phyloP scores from a whole-genome alignment of 1,284 basidiomycete species.

The Ganoderma multipileum region DNA sequence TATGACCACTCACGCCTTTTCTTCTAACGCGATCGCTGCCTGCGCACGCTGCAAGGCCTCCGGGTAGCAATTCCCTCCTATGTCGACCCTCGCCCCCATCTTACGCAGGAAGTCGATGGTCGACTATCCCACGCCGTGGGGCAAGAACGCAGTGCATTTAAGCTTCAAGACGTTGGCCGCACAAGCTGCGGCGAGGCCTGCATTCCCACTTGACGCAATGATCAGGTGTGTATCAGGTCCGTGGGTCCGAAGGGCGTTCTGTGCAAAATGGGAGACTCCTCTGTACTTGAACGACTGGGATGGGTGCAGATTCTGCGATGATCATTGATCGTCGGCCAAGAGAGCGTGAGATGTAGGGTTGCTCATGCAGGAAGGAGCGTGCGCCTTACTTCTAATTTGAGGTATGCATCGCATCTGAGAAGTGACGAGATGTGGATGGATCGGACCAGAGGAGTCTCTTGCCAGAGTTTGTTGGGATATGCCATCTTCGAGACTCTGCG shows the following conservation, averaged over 20 bases:
- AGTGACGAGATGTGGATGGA: conserved; percentile 61
- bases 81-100: conserved; percentile 61
- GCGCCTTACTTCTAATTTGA: conserved; percentile 68
- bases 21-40: conserved; percentile 49
- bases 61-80: conserved; percentile 61
- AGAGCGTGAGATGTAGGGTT: background rate
- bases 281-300: conserved; percentile 80
- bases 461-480: conserved; percentile 48
- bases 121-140: conserved; percentile 53
- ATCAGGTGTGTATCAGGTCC: conserved; percentile 64
- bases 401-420: conserved; percentile 60
- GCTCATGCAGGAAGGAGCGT: background rate
- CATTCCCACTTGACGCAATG: conserved; percentile 78
- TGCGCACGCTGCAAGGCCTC: conserved; percentile 60
- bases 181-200: conserved; percentile 72
- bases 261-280: conserved; percentile 68
- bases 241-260: conserved; percentile 53
- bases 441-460: conserved; percentile 66
- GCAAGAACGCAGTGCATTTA: conserved; percentile 72
- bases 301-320: conserved; percentile 71
- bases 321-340: background rate
- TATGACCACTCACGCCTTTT: conserved; percentile 55
- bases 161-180: conserved; percentile 61
- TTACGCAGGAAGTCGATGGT: conserved; percentile 57
- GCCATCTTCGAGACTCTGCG: background rate